phyloP scores from a whole-genome alignment of 371 early-diverging fungal species.

The Batrachochytrium dendrobatidis region DNA sequence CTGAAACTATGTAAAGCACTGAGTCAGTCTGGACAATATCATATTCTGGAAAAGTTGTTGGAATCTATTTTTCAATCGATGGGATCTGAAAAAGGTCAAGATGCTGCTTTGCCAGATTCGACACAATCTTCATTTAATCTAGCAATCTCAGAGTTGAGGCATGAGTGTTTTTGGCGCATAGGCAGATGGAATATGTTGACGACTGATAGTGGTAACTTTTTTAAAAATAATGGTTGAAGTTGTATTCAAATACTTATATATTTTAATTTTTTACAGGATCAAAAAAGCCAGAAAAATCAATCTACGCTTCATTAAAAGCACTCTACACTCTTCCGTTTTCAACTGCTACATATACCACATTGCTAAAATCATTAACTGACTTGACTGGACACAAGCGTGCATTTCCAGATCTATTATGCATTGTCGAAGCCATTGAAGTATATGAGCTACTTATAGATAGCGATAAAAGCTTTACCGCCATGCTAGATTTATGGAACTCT shows the following conservation, averaged over 20 bases:
- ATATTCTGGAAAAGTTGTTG: conserved; percentile 15
- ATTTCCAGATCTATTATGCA: conserved; percentile 11
- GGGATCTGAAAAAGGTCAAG: too few relatives aligned
- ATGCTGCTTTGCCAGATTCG: too few relatives aligned
- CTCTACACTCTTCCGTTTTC: too few relatives aligned
- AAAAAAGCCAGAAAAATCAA: too few relatives aligned
- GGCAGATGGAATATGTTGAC: conserved; percentile 18
- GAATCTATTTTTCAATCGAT: background rate
- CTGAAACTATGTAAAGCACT: conserved; percentile 8
- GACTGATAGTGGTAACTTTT: too few relatives aligned
- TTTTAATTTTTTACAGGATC: too few relatives aligned
- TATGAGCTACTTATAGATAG: background rate
- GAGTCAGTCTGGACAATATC: conserved; percentile 18
- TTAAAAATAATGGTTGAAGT: too few relatives aligned
- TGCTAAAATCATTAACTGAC: too few relatives aligned
- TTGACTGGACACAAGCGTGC: background rate
- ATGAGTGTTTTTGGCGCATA: conserved; percentile 32
- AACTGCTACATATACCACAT: too few relatives aligned
- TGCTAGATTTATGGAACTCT: conserved; percentile 3
- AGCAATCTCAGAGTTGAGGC: conserved; percentile 14
- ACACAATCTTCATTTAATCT: background rate
- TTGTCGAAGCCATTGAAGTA: conserved; percentile 3
- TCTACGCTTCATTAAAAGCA: too few relatives aligned
- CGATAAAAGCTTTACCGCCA: background rate
- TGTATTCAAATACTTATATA: too few relatives aligned